phyloP scores from a whole-genome alignment of 805 yeast genomes.

The Metschnikowia colocasiae region DNA sequence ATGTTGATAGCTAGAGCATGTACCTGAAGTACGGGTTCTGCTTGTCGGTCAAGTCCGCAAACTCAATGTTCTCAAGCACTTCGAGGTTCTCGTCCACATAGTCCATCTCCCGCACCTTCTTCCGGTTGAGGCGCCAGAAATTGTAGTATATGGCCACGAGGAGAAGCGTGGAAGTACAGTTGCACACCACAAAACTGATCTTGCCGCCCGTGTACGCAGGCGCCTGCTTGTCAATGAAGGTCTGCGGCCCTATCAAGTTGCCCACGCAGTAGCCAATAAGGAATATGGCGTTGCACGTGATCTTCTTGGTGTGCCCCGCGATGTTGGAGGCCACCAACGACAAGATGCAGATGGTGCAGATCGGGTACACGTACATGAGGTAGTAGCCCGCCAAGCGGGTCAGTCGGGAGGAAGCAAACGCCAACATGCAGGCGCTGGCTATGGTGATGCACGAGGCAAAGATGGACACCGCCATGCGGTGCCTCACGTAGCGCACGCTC shows the following conservation, averaged over 20 bases:
- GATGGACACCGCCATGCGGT: slow-evolving; percentile 28
- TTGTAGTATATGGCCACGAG: slow-evolving; percentile 18
- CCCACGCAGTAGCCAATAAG: slow-evolving; percentile 32
- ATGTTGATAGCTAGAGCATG: slow-evolving; percentile 15
- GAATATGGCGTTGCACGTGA: slow-evolving; percentile 32
- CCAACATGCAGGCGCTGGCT: slow-evolving; percentile 17
- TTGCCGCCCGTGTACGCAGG: slow-evolving; percentile 43
- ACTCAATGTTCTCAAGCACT: slow-evolving; percentile 32
- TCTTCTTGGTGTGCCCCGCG: slow-evolving; percentile 30
- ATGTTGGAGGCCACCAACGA: slow-evolving; percentile 26
- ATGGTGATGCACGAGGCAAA: slow-evolving; percentile 20
- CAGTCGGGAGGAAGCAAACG: slow-evolving; percentile 13
- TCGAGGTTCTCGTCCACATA: slow-evolving; percentile 8
- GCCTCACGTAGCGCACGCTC: slow-evolving; percentile 24
- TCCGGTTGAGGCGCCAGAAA: slow-evolving; percentile 12
- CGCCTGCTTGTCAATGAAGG: slow-evolving; percentile 34
- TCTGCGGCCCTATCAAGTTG: slow-evolving; percentile 23
- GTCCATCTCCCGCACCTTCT: slow-evolving; percentile 13
- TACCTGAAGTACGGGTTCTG: slow-evolving; percentile 40
- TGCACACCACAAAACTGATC: slow-evolving; percentile 34
- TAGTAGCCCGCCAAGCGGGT: slow-evolving; percentile 25
- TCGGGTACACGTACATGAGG: slow-evolving; percentile 34
- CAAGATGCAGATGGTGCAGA: slow-evolving; percentile 24
- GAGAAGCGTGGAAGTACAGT: slow-evolving; percentile 19
- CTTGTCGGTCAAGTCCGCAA: slow-evolving; percentile 46